A percentile compares a stretch with the other conserved stretches of the same genome.
Evolutionary conservation across 139 green algal species (phyloP).

Genomic region (Monoraphidium neglectum): DNA sequence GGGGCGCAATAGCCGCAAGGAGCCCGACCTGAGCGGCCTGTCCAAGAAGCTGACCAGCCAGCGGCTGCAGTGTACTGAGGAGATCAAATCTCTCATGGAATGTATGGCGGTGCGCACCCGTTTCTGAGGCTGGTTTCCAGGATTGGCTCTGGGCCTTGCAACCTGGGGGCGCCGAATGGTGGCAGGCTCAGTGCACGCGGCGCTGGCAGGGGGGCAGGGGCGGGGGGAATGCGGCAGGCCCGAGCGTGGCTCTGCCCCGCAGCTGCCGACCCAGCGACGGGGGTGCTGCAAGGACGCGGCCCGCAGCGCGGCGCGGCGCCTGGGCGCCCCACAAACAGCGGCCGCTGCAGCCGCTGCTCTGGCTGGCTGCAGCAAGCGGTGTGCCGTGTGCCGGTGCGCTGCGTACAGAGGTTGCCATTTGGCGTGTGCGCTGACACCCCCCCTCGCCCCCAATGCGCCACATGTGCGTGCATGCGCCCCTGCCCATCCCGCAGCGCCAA

Average conservation of each 20-base stretch:
- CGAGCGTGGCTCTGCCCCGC: not conserved
- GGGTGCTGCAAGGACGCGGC: no score
- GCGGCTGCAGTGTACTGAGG: conserved; percentile 22
- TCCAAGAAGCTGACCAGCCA: conserved; percentile 29
- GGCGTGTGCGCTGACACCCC: not conserved
- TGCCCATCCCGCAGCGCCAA: conserved; percentile 4
- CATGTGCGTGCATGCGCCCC: no score
- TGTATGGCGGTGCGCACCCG: conserved; percentile 30
- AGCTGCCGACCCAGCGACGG: no score
- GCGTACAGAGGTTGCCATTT: not conserved
- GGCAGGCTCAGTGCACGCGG: not conserved
- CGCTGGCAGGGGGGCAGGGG: not conserved
- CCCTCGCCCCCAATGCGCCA: not conserved
- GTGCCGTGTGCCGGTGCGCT: no score
- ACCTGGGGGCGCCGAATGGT: not conserved
- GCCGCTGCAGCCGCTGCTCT: not conserved
- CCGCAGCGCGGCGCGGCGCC: no score
- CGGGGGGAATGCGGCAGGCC: not conserved
- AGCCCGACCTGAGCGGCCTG: conserved; percentile 26
- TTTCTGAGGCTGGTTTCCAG: not conserved
- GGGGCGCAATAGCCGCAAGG: not conserved
- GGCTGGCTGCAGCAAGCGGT: no score
- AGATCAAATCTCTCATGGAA: conserved; percentile 31
- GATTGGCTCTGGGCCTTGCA: not conserved
- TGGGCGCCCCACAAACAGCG: no score